Conservation (phyloP, 441 rosid species). For the Jatropha multifida region DNA sequence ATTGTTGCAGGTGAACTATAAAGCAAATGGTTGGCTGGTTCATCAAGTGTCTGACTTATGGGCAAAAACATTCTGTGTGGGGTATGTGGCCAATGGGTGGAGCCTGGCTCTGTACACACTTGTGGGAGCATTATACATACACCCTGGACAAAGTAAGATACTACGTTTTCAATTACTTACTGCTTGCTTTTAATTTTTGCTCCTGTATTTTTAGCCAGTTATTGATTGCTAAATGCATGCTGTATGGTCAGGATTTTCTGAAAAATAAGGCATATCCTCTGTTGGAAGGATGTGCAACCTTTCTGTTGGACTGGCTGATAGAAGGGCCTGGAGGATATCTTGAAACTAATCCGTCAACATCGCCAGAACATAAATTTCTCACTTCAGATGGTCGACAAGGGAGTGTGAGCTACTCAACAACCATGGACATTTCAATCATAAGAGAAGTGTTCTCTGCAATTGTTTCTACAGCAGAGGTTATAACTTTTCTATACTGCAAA, state of each 20-base stretch:
- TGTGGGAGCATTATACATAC: slow-evolving; percentile 69
- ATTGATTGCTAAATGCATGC: slow-evolving; percentile 14
- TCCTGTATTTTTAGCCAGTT: not conserved
- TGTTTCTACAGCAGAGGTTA: slow-evolving; percentile 85
- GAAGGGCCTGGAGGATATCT: slow-evolving; percentile 76
- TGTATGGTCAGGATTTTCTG: slow-evolving; percentile 64
- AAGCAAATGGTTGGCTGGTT: slow-evolving; percentile 60
- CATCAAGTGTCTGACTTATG: slow-evolving; percentile 67
- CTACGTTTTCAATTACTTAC: not conserved
- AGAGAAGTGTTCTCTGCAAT: slow-evolving; percentile 72
- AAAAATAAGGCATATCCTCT: slow-evolving; percentile 75
- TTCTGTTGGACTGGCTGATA: slow-evolving; percentile 93
- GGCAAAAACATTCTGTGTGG: slow-evolving; percentile 75
- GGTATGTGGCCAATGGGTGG: slow-evolving; percentile 82
- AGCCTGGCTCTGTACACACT: slow-evolving; percentile 74
- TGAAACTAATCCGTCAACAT: slow-evolving; percentile 94
- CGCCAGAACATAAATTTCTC: slow-evolving; percentile 84
- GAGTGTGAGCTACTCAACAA: slow-evolving; percentile 87
- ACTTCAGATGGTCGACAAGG: slow-evolving; percentile 84
- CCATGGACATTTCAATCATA: slow-evolving; percentile 90
- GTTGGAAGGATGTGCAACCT: slow-evolving; percentile 77
- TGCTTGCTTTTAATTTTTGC: not conserved
- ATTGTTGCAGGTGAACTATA: slow-evolving; percentile 58
- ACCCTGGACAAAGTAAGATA: slow-evolving; percentile 56
- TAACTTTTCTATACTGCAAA: slow-evolving; percentile 9